A percentile compares a stretch with the other conserved stretches of the same genome.
Conservation (phyloP, 495 filamentous ascomycete species). For the Hypoxylon lienhwacheense region DNA sequence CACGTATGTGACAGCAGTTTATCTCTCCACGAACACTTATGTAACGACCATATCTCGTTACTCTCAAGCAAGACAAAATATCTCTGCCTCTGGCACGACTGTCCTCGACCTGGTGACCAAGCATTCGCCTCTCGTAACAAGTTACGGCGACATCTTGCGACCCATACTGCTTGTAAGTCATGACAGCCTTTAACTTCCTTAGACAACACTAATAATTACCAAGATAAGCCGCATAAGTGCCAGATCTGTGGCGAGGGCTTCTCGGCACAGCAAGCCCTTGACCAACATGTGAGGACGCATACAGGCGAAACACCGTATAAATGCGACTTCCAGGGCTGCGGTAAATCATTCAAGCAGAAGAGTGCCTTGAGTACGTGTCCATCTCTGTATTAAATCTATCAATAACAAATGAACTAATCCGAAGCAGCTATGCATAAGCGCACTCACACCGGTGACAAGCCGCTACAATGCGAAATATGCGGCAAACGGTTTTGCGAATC, state of each 20-base stretch:
- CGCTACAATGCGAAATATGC: slow-evolving; percentile 52
- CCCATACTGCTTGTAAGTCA: slow-evolving; percentile 62
- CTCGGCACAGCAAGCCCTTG: slow-evolving; percentile 61
- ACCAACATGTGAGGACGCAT: slow-evolving; percentile 63
- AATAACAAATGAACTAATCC: slow-evolving; percentile 17
- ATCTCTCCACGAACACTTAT: slow-evolving; percentile 47
- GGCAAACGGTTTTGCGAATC: slow-evolving; percentile 57
- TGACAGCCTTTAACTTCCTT: background rate
- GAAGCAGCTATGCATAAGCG: slow-evolving; percentile 58
- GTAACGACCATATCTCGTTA: slow-evolving; percentile 42
- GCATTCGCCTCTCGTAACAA: slow-evolving; percentile 57
- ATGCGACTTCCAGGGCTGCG: slow-evolving; percentile 53
- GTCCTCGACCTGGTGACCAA: slow-evolving; percentile 42
- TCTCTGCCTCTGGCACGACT: slow-evolving; percentile 51
- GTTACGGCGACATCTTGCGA: slow-evolving; percentile 63
- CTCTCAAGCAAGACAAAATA: slow-evolving; percentile 49
- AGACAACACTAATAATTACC: slow-evolving; percentile 8
- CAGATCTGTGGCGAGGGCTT: slow-evolving; percentile 57
- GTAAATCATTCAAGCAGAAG: slow-evolving; percentile 59
- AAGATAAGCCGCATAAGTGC: slow-evolving; percentile 62
- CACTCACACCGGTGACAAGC: slow-evolving; percentile 57
- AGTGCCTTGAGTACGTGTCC: slow-evolving; percentile 53
- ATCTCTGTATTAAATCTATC: background rate
- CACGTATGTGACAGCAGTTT: slow-evolving; percentile 18
- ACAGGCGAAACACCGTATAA: slow-evolving; percentile 62